Conservation (phyloP, 257 asterid species). For the Agastache rugosa region DNA sequence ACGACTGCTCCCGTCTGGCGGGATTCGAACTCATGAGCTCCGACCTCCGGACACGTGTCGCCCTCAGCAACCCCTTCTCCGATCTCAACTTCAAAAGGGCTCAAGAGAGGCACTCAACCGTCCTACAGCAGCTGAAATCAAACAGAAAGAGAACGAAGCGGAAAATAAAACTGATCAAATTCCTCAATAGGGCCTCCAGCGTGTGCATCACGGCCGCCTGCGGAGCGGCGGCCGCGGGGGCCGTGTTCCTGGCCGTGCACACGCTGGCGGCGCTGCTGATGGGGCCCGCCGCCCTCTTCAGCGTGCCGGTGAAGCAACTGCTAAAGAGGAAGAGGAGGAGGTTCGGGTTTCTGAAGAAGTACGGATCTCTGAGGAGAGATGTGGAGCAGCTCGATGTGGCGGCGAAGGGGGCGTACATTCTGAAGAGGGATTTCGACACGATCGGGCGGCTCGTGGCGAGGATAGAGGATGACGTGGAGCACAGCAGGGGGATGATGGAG, state of each 20-base stretch:
- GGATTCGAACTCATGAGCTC: slow-evolving; percentile 12
- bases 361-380: slow-evolving; percentile 42
- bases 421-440: slow-evolving; percentile 85
- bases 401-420: slow-evolving; percentile 77
- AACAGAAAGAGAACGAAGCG: slow-evolving; percentile 45
- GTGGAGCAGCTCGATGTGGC: slow-evolving; percentile 80
- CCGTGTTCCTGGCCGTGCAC: slow-evolving; percentile 59
- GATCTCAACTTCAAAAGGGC: slow-evolving; percentile 43
- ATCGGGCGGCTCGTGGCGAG: slow-evolving; percentile 69
- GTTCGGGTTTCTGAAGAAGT: slow-evolving; percentile 43
- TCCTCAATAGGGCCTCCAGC: slow-evolving; percentile 56
- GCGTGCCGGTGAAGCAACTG: slow-evolving; percentile 44
- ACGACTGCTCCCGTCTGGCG: slow-evolving; percentile 1
- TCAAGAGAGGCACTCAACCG: slow-evolving; percentile 48
- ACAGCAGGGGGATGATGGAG: slow-evolving; percentile 57
- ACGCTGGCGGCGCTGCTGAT: slow-evolving; percentile 53
- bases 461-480: slow-evolving; percentile 76
- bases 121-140: slow-evolving; percentile 46
- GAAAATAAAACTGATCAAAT: slow-evolving; percentile 50
- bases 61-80: slow-evolving; percentile 51
- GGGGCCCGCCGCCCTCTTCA: slow-evolving; percentile 51
- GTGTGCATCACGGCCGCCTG: slow-evolving; percentile 53
- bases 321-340: slow-evolving; percentile 42
- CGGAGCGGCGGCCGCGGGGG: slow-evolving; percentile 55
- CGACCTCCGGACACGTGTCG: slow-evolving; percentile 35